Evolutionary conservation across 176 grass and related monocot species (phyloP).

Genomic region (Microstegium vimineum): DNA sequence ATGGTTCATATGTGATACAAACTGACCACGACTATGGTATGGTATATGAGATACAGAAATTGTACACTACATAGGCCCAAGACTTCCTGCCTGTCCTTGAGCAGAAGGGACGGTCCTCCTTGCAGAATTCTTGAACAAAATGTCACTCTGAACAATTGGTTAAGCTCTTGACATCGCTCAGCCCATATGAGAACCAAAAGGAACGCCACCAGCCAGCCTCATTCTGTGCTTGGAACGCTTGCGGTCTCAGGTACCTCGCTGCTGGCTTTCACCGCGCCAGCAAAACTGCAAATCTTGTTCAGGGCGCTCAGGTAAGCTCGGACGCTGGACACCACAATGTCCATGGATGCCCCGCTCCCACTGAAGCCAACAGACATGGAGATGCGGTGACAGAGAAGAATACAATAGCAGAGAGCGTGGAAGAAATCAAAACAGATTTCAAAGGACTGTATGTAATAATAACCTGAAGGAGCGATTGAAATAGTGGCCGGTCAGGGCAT

Average conservation of each 20-base stretch:
- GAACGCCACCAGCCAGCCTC: neutral
- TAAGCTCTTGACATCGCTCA: too few relatives aligned
- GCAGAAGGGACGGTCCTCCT: neutral
- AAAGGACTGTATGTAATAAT: neutral
- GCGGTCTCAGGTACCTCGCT: constrained; percentile 22
- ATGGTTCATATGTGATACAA: neutral
- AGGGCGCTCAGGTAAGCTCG: constrained; percentile 79
- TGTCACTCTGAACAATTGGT: too few relatives aligned
- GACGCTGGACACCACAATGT: constrained; percentile 75
- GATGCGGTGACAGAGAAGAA: neutral
- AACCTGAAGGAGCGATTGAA: constrained; percentile 70
- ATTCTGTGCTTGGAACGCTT: constrained; percentile 26
- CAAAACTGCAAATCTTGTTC: constrained; percentile 80
- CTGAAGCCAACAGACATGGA: constrained; percentile 34
- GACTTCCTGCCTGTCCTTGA: neutral
- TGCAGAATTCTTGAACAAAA: neutral
- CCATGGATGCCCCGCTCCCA: constrained; percentile 75
- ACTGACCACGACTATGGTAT: neutral
- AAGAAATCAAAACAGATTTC: neutral
- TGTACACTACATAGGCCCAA: neutral
- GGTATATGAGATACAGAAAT: neutral
- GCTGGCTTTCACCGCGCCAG: constrained; percentile 48
- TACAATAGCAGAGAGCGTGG: neutral
- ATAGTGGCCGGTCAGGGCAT: constrained; percentile 37
- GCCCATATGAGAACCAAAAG: too few relatives aligned